Base-by-base conservation (phyloP, 2,329 filamentous ascomycete species). In the Boeremia exigua region DNA sequence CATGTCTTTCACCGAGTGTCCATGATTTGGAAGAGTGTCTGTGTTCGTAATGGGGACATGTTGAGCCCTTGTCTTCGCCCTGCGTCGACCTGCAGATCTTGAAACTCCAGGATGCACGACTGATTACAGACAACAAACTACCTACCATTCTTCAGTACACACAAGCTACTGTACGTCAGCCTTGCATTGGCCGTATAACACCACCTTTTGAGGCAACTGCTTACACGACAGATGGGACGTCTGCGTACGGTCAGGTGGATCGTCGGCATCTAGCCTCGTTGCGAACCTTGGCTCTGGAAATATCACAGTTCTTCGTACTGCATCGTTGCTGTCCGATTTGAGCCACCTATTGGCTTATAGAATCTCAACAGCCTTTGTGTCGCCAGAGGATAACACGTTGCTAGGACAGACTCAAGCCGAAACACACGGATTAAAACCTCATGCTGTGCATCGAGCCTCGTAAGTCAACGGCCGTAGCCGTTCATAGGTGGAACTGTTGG, bases 401-500 rank as follows among this genome's bases (percentile, higher is more conserved):
- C 64, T 52, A 54, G 58, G 49, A 58, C 56, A 65, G 52, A 56
- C 46, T 48, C 38, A 55, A 39, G 42, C 23, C 52, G 45, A 57
- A 50, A 56, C 46, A 49, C 39, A 53, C 48, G 53, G 34, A 62
- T 51, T 60, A 52, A 62, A 43, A 42, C 55, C 46, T 52, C 28
- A 61, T 63, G 66, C 40, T 56, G 67, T 72, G 63, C 60, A 42
- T 56, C 59, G 56, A 61, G 29, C 54, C 58, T 62, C 27, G 28
- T 44, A 48, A 52, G 54, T 55, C 34, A 69, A 53, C 58, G 56
- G 54, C 56, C 53, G 57, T 59, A 62, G 51, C 58, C 54, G 60
- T 54, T 50, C 52, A 44, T 62, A 60, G 54, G 67, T 72, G 62
- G 57, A 60, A 72, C 66, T 71, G 67, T 72, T 73, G 70, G 60